Evolutionary conservation across 805 yeast species (phyloP).

Genomic region (Ogataea salicorniae): DNA sequence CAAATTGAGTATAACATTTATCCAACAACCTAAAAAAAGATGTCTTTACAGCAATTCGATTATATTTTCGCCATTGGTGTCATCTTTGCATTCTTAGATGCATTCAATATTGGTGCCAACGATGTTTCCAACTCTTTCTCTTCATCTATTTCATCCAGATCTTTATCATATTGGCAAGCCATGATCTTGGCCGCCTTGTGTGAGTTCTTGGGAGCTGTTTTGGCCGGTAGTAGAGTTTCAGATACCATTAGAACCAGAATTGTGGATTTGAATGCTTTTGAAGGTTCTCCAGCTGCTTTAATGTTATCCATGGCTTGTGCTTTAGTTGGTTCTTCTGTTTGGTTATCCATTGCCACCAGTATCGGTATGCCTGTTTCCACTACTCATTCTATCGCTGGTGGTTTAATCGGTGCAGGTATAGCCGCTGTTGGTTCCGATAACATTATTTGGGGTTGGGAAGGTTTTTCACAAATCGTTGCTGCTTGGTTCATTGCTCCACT

Average conservation of each 20-base stretch:
- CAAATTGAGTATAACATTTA: neutral
- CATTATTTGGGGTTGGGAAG: conserved; percentile 72
- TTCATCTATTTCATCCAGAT: conserved; percentile 64
- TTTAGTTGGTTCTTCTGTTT: conserved; percentile 62
- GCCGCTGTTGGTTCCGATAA: conserved; percentile 62
- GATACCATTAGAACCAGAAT: conserved; percentile 67
- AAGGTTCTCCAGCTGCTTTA: conserved; percentile 58
- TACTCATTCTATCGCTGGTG: conserved; percentile 76
- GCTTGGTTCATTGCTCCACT: conserved; percentile 78
- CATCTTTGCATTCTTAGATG: conserved; percentile 71
- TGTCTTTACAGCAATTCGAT: conserved; percentile 41
- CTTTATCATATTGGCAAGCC: conserved; percentile 70
- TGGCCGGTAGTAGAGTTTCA: conserved; percentile 69
- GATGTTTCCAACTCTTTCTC: conserved; percentile 81
- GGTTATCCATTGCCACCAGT: conserved; percentile 64
- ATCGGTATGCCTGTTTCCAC: conserved; percentile 79
- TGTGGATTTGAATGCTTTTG: conserved; percentile 45
- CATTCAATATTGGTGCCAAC: conserved; percentile 77
- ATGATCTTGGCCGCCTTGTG: conserved; percentile 64
- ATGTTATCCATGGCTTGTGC: conserved; percentile 77
- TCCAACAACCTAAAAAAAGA: neutral
- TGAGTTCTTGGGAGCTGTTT: conserved; percentile 71
- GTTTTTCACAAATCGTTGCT: conserved; percentile 68
- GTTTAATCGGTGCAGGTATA: conserved; percentile 66
- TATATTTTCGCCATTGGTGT: conserved; percentile 65